phyloP scores from a whole-genome alignment of 345 rosid species.

The Nephelium lappaceum region DNA sequence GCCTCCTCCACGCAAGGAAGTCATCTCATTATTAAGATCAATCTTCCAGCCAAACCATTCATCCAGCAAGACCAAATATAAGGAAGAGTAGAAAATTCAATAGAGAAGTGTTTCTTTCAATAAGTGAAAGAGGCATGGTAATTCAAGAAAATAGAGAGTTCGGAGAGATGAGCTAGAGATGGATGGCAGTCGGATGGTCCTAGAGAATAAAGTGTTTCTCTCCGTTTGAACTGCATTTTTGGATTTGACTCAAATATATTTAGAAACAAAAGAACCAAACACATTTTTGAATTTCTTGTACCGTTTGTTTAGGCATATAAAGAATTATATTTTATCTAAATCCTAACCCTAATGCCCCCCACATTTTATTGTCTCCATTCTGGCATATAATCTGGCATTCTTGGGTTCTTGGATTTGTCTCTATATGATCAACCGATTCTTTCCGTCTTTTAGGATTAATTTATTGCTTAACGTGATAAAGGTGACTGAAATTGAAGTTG shows the following conservation, averaged over 20 bases:
- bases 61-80: not conserved
- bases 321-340: no score
- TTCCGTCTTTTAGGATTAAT: not conserved
- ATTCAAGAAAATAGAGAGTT: not conserved
- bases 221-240: no score
- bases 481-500: not conserved
- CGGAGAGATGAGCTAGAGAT: no score
- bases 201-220: no score
- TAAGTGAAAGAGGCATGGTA: not conserved
- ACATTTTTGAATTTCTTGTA: no score
- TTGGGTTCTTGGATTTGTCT: not conserved
- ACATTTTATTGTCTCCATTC: no score
- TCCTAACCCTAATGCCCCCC: no score
- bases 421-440: not conserved
- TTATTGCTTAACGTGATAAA: not conserved
- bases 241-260: no score
- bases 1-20: not conserved
- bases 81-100: not conserved
- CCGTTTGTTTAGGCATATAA: no score
- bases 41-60: not conserved
- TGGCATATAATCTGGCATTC: no score
- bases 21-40: not conserved
- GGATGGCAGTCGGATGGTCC: no score
- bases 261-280: no score
- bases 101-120: not conserved